These are phyloP conservation scores for Auriscalpium vulgare DNA, from an alignment of 768 basidiomycete species.

Conservation along the genomic window DNA sequence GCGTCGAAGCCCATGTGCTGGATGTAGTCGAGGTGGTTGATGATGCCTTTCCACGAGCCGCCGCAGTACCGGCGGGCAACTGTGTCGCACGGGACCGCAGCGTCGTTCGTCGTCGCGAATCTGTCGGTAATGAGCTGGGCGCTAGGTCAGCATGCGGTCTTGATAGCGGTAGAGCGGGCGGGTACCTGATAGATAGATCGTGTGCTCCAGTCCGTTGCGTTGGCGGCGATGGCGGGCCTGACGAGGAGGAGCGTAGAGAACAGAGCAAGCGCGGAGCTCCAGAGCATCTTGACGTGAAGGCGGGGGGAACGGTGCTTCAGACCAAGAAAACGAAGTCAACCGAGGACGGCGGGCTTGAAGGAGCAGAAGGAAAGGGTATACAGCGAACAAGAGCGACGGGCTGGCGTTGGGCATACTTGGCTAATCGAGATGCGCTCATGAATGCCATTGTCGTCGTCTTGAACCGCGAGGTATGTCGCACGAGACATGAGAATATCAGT, in stretches of 20 bases:
- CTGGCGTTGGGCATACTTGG: too few species aligned
- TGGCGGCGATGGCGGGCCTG: neutral
- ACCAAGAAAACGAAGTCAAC: too few species aligned
- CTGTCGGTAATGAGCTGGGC: slow-evolving; percentile 34
- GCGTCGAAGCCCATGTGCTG: slow-evolving; percentile 56
- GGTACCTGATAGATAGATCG: slow-evolving; percentile 1
- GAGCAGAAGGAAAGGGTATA: too few species aligned
- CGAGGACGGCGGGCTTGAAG: too few species aligned
- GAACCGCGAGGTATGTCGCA: too few species aligned
- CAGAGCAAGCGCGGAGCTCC: neutral
- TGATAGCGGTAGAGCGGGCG: neutral
- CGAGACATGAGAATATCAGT: too few species aligned
- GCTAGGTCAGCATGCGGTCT: neutral
- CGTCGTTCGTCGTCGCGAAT: slow-evolving; percentile 42
- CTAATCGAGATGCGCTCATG: too few species aligned
- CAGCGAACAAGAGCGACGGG: too few species aligned
- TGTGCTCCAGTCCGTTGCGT: neutral
- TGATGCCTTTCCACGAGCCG: slow-evolving; percentile 46
- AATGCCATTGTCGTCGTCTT: too few species aligned
- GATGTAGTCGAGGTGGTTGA: slow-evolving; percentile 53
- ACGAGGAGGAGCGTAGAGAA: neutral
- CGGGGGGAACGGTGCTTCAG: too few species aligned
- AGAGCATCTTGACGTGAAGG: neutral
- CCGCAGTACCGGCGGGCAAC: slow-evolving; percentile 44
- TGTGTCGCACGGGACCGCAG: slow-evolving; percentile 36